Base-by-base conservation (phyloP, 2,329 filamentous ascomycete genomes). In the Cercospora zeina region DNA sequence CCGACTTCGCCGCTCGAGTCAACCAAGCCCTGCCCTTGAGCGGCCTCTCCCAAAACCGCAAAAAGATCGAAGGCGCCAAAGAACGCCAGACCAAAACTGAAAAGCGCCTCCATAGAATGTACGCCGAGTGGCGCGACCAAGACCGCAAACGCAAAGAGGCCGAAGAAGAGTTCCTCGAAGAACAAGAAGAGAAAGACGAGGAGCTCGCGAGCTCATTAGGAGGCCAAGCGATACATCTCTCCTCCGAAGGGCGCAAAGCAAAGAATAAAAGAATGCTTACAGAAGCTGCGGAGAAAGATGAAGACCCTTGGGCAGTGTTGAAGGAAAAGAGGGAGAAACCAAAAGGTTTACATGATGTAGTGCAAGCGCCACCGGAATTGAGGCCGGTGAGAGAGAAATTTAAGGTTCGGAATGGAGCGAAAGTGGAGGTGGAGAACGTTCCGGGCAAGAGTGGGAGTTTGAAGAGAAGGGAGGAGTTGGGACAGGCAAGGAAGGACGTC, bases 1-100 rank as follows among this genome's bases (percentile, higher is more conserved):
- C 88, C 4, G 89, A 96, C 57, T 99, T 96, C 73, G 81, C 87
- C 7, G 85, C 87, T 10, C 87, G 93, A 31, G 95, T 99, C 6
- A 89, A 97, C 73, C 89, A 90, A 54, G 87, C 90, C 0, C 81
- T 97, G 6, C 93, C 93, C 0, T 78, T 99, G 0, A 80, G 86
- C 7, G 87, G 88, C 0, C 81, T 97, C 8, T 75, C 69, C 65
- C 74, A 82, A 8, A 86, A 82, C 67, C 86, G 85, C 57, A 86
- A 82, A 65, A 87, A 88, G 63, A 83, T 86, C 6, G 77, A 84
- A 34, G 86, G 89, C 0, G 71, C 88, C 8, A 89, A 91, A 72
- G 83, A 87, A 16, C 83, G 85, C 65, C 82, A 85, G 56, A 97
- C 93, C 5, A 89, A 88, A 75, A 95, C 93, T 71, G 93, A 97